Evolutionary conservation across 2,329 filamentous ascomycete genomes (phyloP), one percentile per base, ranked within the genome.

Genomic region (Pseudopithomyces chartarum): DNA sequence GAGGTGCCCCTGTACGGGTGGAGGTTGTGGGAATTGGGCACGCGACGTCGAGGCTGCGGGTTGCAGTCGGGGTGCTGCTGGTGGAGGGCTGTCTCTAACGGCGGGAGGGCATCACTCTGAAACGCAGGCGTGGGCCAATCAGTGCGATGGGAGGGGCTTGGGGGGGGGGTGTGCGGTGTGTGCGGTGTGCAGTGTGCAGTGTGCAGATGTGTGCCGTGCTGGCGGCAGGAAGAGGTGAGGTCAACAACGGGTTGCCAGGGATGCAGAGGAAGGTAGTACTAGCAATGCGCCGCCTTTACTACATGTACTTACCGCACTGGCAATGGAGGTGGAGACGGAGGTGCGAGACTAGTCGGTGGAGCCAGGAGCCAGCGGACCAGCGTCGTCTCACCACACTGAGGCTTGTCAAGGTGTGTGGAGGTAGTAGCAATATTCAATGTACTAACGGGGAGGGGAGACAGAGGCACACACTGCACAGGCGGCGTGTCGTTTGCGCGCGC

Each of bases 1-100:
- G 42, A 4, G 48, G 43, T 42, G 3, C 17, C 19, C 6, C 26
- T 42, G 43, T 49, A 34, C 19, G 43, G 23, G 48, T 12, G 56
- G 46, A 43, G 56, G 12, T 42, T 22, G 36, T 12, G 52, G 55
- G 23, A 57, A 57, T 42, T 34, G 45, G 49, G 60, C 60, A 64
- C 62, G 62, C 60, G 62, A 64, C 62, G 55, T 58, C 34, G 48
- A 46, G 40, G 52, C n/a, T 33, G 46, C 13, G 8, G 52, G 44
- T 12, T 38, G 34, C 34, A 13, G n/a, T 22, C 17, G 34, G 36
- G 33, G 38, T 36, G 47, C 17, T 13, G 29, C 20, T 40, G 48
- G 38, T 32, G 36, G 23, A 33, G 36, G 15, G 17, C n/a, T 20
- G 19, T 40, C 20, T 42, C 38, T 34, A 51, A 42, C 48, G 48